Evolutionary conservation across 2,329 filamentous ascomycete genomes (phyloP), one percentile per base, ranked within the genome.

Genomic region (Fonsecaea pedrosoi): DNA sequence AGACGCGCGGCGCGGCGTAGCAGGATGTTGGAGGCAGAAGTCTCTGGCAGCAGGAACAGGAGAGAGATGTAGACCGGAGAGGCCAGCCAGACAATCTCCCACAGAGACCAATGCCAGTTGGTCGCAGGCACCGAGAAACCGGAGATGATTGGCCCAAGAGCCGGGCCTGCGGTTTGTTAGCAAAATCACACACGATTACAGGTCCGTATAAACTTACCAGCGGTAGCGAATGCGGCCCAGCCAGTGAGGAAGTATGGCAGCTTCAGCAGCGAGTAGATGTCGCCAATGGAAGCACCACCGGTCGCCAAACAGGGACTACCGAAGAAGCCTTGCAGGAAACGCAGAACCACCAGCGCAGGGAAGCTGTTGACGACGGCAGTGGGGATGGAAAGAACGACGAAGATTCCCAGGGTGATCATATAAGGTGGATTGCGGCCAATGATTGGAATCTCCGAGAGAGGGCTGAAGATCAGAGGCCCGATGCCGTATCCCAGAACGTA

Each of bases 381-480:
- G 0, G 89, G 88, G 18, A 92, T 83, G 3, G 84, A 86, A n/a
- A 92, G 75, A 65, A 91, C 82, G 55, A 90, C 86, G 74, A 91
- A 92, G 42, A 91, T 79, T 66, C 85, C 84, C 79, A 92, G 88
- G 7, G 89, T 89, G 70, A 85, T 75, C 38, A 90, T 85, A 76
- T 92, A 92, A 6, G 89, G 85, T 0, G 86, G 86, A 72, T 89
- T 91, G 8, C 90, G 82, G 2, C 90, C 90, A 58, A 92, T 85
- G 55, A 83, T 74, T 0, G 89, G 88, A 32, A 92, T 87, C 76
- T 92, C 90, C 55, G 82, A 85, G 55, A 92, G 76, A 0, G 90
- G 90, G 0, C 87, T 87, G 77, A 86, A 91, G 15, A 72, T 54
- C 38, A 73, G 48, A 40, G 71, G 71, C 1, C 72, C 72, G 30